Conservation (phyloP, 129 eudicot genomes). For the Centrapalus pauciflorus region DNA sequence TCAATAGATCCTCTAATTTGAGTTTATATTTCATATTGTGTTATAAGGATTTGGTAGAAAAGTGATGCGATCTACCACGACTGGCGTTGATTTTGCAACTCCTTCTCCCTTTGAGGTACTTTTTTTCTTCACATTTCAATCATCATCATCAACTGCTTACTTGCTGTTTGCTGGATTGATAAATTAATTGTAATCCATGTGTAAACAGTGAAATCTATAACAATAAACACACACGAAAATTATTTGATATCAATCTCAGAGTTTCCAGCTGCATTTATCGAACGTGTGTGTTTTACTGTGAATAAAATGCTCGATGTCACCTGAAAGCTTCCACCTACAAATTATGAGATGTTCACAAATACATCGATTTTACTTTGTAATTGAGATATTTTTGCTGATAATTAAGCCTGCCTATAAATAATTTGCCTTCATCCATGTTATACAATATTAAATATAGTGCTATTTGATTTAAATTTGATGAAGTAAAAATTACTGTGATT, state of each 20-base stretch:
- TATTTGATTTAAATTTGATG: too few species aligned
- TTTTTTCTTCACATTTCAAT: too few species aligned
- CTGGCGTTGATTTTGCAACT: constrained; percentile 1
- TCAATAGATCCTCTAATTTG: neutral
- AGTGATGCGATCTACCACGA: constrained; percentile 8
- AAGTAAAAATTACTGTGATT: too few species aligned
- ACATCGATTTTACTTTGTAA: neutral
- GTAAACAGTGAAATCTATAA: too few species aligned
- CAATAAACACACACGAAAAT: too few species aligned
- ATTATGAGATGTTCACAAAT: neutral
- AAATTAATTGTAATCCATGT: too few species aligned
- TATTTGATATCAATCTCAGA: neutral
- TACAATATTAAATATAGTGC: too few species aligned
- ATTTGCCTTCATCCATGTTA: too few species aligned
- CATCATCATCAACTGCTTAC: neutral
- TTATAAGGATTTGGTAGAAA: constrained; percentile 26
- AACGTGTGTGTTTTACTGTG: neutral
- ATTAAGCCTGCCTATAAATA: too few species aligned
- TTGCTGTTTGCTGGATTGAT: too few species aligned
- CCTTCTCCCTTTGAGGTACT: constrained; percentile 23
- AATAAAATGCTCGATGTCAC: neutral
- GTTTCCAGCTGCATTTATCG: neutral
- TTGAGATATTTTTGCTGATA: neutral
- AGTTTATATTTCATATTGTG: neutral
- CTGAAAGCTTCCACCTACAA: neutral